Base-by-base conservation (phyloP, 2,329 filamentous ascomycete genomes). In the Endoconidiophora polonica region DNA sequence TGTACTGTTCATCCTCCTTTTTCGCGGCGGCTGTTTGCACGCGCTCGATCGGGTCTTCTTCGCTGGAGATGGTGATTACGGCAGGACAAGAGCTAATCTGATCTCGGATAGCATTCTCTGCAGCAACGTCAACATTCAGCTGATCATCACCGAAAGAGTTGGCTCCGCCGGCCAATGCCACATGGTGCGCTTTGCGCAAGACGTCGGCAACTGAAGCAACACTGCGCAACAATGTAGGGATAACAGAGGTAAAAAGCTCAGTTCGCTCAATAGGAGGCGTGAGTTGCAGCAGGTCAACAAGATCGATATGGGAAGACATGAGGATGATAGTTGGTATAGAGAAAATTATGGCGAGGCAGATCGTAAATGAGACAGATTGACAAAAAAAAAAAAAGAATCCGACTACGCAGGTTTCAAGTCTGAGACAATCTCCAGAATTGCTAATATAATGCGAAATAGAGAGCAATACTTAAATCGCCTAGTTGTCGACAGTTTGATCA, bases 141-240 rank as follows among this genome's bases (percentile, higher is more conserved):
- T 77, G 74, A 55, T 73, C 69, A 55, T 78, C 74, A 16, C 74
- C 79, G 58, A 78, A 78, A 2, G 64, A 62, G 57, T 78, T 78
- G n/a, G 50, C 46, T n/a, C 36, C 46, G 10, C 50, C 50, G 20
- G 50, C 50, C 12, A 48, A 24, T 37, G 71, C 65, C 46, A 77
- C 68, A 46, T 65, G 60, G 51, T 72, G 68, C 0, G 69, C 62
- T 1, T 50, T 55, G n/a, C 66, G 65, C 7, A 77, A 65, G 2
- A 66, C 60, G 4, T 57, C 57, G 38, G 70, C 66, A 45, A 76
- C 69, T 6, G 62, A 61, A 12, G 66, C 60, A 46, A 77, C 61
- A 55, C 65, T 62, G 24, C 61, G 57, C 38, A 77, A 61, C 0
- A 77, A 64, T 0, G 63, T 59, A 0, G 74, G 74, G 2, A 77